Evolutionary conservation across 2,329 filamentous ascomycete genomes (phyloP), one percentile per base, ranked within the genome.

Genomic region (Xylaria sp.): DNA sequence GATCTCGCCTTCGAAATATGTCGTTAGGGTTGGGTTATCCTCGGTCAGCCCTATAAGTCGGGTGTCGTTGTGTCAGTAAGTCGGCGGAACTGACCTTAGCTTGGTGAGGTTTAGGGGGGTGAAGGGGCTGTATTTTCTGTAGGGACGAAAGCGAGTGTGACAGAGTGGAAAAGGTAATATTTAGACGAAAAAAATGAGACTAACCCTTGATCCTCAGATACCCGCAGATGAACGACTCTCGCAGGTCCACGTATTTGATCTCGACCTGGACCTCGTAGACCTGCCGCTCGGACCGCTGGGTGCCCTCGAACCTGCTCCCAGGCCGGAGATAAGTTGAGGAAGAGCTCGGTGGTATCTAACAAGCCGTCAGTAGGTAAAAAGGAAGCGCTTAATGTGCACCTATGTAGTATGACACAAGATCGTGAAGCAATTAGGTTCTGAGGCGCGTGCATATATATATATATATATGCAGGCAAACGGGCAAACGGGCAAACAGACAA

Each of bases 1-100:
- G 50, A 99, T 96, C 74, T 99, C 94, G 71, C 93, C 92, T 74
- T 97, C 93, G 66, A 99, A 99, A 71, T 95, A 99, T 1, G 94
- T 99, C 7, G 93, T 97, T 46, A 99, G 79, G n/a, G 92, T 97
- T 11, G 93, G 93, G 71, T 97, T 93, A 73, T 97, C 92, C 69
- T 95, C 89, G 0, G 94, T 97, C 16, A 99, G 79, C 48, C 92
- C 92, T 97, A n/a, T n/a, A n/a, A n/a, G n/a, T n/a, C n/a, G 24
- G 17, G 29, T 5, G 16, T 13, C 7, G 21, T 18, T 19, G 21
- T 40, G 13, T 19, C 29, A 26, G 39, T 60, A 49, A 42, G 37
- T 19, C 22, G 13, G 18, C 17, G 39, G 6, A 18, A 41, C 39
- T 19, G 5, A 21, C 18, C 18, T 11, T 8, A 13, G 17, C 13